Evolutionary conservation across 2,329 filamentous ascomycete genomes (phyloP).

Genomic region (Paramyrothecium roridum): DNA sequence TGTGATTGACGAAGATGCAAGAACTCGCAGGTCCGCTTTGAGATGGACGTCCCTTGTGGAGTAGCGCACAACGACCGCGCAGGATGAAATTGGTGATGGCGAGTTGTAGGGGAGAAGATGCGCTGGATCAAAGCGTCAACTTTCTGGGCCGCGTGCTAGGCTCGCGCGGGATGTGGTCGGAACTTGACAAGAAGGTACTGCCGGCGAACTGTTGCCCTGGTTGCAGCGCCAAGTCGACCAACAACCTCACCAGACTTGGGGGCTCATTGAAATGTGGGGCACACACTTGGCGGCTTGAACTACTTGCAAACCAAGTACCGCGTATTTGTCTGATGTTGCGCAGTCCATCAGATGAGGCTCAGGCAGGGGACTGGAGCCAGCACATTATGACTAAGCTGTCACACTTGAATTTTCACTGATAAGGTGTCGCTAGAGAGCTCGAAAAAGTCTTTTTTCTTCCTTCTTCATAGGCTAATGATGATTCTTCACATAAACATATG

Average conservation of each 20-base stretch:
- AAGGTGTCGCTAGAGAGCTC: conserved; percentile 2
- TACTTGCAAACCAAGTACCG: conserved; percentile 4
- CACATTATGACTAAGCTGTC: conserved; percentile 21
- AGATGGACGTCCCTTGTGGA: background rate
- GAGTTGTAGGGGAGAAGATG: background rate
- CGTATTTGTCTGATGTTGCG: too few species aligned
- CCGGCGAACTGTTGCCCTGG: background rate
- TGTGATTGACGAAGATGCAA: conserved; percentile 6
- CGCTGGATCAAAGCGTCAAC: background rate
- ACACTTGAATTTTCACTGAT: conserved; percentile 14
- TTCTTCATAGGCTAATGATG: conserved; percentile 55
- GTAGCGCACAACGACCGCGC: background rate
- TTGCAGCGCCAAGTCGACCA: background rate
- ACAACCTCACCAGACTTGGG: background rate
- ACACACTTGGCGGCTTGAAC: background rate
- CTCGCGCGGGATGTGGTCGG: background rate
- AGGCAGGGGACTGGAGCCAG: background rate
- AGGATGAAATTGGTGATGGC: background rate
- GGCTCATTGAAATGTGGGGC: background rate
- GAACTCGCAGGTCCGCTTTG: background rate
- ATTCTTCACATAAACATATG: conserved; percentile 54
- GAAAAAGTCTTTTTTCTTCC: conserved; percentile 19
- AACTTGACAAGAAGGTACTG: background rate
- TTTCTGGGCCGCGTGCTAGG: background rate
- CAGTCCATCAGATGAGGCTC: background rate